Evolutionary conservation across 441 rosid genomes (phyloP).

Genomic region (Eruca vesicaria): DNA sequence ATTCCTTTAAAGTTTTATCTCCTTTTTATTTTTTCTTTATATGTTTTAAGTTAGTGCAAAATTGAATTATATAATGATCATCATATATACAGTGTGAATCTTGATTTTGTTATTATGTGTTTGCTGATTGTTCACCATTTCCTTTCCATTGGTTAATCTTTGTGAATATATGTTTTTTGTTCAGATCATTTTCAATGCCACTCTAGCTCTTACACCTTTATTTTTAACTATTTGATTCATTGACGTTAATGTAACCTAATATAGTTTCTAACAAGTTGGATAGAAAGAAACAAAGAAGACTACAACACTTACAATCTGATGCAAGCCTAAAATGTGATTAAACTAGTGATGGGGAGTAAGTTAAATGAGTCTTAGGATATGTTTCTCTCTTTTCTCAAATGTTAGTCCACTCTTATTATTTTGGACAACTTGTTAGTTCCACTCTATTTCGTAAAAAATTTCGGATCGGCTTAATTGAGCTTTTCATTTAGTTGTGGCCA

Average conservation of each 20-base stretch:
- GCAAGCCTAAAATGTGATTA: background rate
- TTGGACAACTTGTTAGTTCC: too few relatives aligned
- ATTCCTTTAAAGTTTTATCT: background rate
- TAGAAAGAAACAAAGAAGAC: background rate
- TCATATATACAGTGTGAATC: constrained; percentile 3
- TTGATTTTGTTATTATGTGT: constrained; percentile 7
- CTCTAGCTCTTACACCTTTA: background rate
- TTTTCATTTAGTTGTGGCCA: background rate
- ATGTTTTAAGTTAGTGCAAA: background rate
- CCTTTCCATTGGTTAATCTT: background rate
- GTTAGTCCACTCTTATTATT: too few relatives aligned
- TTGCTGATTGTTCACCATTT: too few relatives aligned
- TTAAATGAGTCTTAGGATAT: background rate
- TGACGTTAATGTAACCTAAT: background rate
- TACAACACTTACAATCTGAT: background rate
- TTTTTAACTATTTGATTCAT: background rate
- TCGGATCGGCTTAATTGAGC: background rate
- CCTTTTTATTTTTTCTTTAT: background rate
- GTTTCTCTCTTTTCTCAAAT: too few relatives aligned
- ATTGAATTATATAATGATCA: background rate
- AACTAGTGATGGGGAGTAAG: background rate
- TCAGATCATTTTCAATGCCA: too few relatives aligned
- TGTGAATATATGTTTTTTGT: constrained; percentile 20
- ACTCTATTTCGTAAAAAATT: too few relatives aligned
- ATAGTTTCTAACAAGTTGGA: background rate